phyloP scores from a whole-genome alignment of 78 protist species.

The Abeoforma whisleri region DNA sequence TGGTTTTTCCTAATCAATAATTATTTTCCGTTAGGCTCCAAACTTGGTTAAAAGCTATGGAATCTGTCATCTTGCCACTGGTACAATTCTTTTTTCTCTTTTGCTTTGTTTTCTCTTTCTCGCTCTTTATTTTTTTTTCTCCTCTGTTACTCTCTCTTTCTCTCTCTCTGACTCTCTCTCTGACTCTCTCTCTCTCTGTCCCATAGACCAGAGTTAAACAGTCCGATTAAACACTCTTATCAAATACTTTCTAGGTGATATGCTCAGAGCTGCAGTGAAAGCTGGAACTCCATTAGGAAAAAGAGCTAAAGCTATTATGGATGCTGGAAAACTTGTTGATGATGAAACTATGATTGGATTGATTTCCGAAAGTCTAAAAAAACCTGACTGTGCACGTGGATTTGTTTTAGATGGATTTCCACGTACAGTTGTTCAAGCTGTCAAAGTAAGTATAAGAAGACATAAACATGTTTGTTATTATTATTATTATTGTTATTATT shows the following conservation, averaged over 20 bases:
- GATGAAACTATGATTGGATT: constrained; percentile 65
- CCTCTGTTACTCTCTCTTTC: no score
- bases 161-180: no score
- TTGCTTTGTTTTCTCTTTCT: no score
- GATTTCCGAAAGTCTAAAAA: constrained; percentile 63
- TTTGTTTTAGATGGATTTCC: constrained; percentile 96
- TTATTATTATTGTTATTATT: no score
- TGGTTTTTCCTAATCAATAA: no score
- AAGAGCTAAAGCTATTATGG: constrained; percentile 82
- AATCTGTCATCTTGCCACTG: constrained; percentile 88
- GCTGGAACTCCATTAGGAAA: constrained; percentile 69
- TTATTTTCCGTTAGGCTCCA: no score
- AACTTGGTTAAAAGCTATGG: constrained; percentile 37
- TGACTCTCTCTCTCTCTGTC: no score
- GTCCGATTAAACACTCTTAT: not conserved
- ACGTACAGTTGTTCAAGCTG: constrained; percentile 88
- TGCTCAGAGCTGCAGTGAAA: constrained; percentile 87
- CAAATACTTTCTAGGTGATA: constrained; percentile 58
- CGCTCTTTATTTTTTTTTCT: no score
- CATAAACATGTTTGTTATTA: no score
- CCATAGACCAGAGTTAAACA: no score
- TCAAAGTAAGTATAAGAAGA: constrained; percentile 31
- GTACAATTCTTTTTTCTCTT: no score
- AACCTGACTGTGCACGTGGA: constrained; percentile 78
- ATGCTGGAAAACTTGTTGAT: constrained; percentile 66